Evolutionary conservation across 83 land plant genomes (phyloP).

Genomic region (Larix sibirica): DNA sequence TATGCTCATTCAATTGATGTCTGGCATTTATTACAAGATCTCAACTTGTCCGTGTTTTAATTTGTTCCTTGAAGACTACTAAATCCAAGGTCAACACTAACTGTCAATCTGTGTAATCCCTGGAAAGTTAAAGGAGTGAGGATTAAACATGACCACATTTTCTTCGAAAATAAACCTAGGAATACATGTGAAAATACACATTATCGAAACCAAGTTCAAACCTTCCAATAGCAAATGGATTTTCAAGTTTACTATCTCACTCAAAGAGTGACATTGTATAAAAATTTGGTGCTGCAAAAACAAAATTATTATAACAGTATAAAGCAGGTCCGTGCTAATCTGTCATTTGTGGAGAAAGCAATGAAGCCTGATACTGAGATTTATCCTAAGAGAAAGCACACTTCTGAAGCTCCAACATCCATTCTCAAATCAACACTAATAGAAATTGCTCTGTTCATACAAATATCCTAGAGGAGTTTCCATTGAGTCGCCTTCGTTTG

Average conservation of each 20-base stretch:
- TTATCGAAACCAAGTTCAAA: slow-evolving; percentile 95
- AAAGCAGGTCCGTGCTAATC: slow-evolving; percentile 97
- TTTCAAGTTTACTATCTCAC: slow-evolving; percentile 89
- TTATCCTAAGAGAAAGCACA: slow-evolving; percentile 83
- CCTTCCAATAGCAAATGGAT: slow-evolving; percentile 87
- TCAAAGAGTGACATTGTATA: slow-evolving; percentile 96
- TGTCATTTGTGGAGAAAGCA: slow-evolving; percentile 91
- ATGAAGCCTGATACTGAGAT: slow-evolving; percentile 87
- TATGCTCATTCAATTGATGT: no score
- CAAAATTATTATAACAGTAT: slow-evolving; percentile 81
- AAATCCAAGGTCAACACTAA: no score
- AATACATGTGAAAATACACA: slow-evolving; percentile 86
- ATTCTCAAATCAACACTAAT: no score
- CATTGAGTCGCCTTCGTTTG: no score
- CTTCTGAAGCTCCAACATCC: slow-evolving; percentile 93
- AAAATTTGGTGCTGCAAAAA: slow-evolving; percentile 79
- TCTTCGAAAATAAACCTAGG: slow-evolving; percentile 82
- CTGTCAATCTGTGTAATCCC: no score
- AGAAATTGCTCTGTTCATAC: no score
- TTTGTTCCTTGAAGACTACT: no score
- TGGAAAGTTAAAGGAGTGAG: no score
- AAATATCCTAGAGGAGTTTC: no score
- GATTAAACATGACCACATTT: no score
- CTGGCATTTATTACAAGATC: no score
- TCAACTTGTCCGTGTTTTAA: no score